Base-by-base conservation (phyloP, 2,329 filamentous ascomycete species). In the Pezicula rhizophila region DNA sequence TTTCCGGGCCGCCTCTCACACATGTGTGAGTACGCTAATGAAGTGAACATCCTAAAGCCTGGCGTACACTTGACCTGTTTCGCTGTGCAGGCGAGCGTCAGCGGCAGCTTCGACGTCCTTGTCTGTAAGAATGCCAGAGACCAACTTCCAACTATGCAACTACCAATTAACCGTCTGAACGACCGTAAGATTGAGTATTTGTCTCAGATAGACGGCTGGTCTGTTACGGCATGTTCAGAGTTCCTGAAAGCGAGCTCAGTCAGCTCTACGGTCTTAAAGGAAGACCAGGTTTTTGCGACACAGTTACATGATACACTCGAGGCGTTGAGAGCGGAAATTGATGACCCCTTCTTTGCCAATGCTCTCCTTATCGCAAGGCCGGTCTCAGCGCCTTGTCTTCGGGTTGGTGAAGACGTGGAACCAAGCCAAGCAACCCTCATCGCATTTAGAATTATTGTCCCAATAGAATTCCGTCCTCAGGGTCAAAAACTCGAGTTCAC, bases 1-100 rank as follows among this genome's bases (percentile, higher is more conserved):
- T 70, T 95, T 3, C 73, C 77, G 39, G 64, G 67, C 5, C 80
- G 82, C 48, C 70, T 95, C 11, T 69, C 72, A 8, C 74, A 76
- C 26, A 87, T 95, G 76, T 79, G 14, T 72, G 69, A 15, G n/a
- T 87, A 81, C 63, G 72, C 71, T 2, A 68, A 69, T 49, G 66
- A 67, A 53, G 70, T 64, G 49, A 69, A 67, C 7, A 73, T 75
- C 55, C 65, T 77, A 15, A 67, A 72, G 6, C 68, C 76, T 0
- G 78, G 77, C 1, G 73, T 82, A 7, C 77, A 84, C 53, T 48
- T 84, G 2, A 77, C 77, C 35, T 71, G 80, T 47, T 84, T 84
- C 54, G 78, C 75, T 2, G 69, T 81, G 38, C 70, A 74, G 34
- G 76, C 78, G 2, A 58, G 55, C 26, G 48, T 52, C 18, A 66